Conservation (phyloP, 1,284 basidiomycete species). For the Malassezia vespertilionis region DNA sequence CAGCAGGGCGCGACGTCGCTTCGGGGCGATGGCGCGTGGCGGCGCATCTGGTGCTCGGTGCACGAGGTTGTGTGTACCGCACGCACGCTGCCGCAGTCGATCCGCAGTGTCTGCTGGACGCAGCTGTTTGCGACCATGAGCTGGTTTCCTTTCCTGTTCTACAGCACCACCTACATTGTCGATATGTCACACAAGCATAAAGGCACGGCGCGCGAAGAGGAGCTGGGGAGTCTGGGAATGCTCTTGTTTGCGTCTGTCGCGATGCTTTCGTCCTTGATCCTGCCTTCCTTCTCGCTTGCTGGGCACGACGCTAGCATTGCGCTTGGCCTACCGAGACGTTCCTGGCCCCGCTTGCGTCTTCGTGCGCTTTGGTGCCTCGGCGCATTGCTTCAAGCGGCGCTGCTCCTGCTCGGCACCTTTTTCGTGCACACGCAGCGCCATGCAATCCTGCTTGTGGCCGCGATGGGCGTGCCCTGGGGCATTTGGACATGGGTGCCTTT, state of each 20-base stretch:
- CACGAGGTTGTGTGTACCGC: conserved; percentile 30
- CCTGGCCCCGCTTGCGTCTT: conserved; percentile 19
- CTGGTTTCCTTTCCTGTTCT: conserved; percentile 51
- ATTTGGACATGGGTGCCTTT: conserved; percentile 44
- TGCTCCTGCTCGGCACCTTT: conserved; percentile 27
- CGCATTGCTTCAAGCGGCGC: conserved; percentile 19
- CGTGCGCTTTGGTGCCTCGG: conserved; percentile 39
- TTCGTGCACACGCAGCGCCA: conserved; percentile 19
- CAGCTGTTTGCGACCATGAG: conserved; percentile 72
- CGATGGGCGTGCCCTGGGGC: conserved; percentile 42
- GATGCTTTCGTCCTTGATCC: conserved; percentile 22
- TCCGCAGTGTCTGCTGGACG: conserved; percentile 58
- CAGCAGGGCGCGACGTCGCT: neutral
- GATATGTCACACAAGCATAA: conserved; percentile 67
- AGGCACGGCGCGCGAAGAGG: conserved; percentile 24
- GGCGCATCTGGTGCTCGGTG: conserved; percentile 9
- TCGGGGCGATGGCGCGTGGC: conserved; percentile 1
- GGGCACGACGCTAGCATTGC: neutral
- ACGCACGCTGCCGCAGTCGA: conserved; percentile 28
- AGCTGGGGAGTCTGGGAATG: conserved; percentile 39
- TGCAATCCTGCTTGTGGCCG: conserved; percentile 31
- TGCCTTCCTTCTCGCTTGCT: conserved; percentile 34
- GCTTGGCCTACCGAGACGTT: conserved; percentile 1
- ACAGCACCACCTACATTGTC: conserved; percentile 74
- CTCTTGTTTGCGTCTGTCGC: conserved; percentile 36